A percentile compares a stretch with the other conserved stretches of the same genome.
phyloP scores from a whole-genome alignment of 2,329 filamentous ascomycete genomes.

The Fusarium chlamydosporum region DNA sequence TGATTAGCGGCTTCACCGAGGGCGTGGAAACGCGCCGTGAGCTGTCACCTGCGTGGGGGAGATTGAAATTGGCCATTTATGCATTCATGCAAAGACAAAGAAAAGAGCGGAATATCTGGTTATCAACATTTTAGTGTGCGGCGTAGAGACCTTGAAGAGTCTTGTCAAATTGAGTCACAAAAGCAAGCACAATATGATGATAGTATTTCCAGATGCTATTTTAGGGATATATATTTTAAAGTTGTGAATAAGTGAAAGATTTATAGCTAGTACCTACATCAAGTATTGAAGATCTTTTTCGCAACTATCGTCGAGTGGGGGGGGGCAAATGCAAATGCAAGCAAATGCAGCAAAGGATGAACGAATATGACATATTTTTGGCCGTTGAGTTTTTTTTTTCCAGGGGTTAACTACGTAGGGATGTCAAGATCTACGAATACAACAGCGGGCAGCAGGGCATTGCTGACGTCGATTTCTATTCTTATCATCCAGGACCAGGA shows the following conservation, averaged over 20 bases:
- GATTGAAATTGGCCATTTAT: slow-evolving; percentile 51
- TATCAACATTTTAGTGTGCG: slow-evolving; percentile 30
- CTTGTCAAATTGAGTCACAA: background rate
- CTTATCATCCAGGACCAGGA: slow-evolving; percentile 23
- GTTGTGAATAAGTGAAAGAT: background rate
- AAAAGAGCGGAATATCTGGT: slow-evolving; percentile 30
- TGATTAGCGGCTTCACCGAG: slow-evolving; percentile 50
- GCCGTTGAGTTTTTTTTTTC: slow-evolving; percentile 18
- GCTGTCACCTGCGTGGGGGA: slow-evolving; percentile 47
- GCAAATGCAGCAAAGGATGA: slow-evolving; percentile 2
- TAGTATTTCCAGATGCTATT: background rate
- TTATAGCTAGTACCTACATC: background rate
- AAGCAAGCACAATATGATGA: background rate
- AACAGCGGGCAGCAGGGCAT: slow-evolving; percentile 10
- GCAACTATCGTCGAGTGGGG: slow-evolving; percentile 3
- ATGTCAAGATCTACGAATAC: slow-evolving; percentile 36
- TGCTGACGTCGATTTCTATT: slow-evolving; percentile 47
- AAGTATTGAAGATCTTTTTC: slow-evolving; percentile 22
- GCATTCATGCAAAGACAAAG: slow-evolving; percentile 48
- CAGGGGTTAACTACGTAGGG: slow-evolving; percentile 33
- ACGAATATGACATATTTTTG: slow-evolving; percentile 33
- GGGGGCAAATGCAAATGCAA: slow-evolving; percentile 28
- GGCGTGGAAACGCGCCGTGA: slow-evolving; percentile 51
- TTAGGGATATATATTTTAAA: background rate
- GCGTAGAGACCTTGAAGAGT: slow-evolving; percentile 9